Evolutionary conservation across 768 basidiomycete genomes (phyloP), one percentile per base, ranked within the genome.

Genomic region (Tylopilus felleus): DNA sequence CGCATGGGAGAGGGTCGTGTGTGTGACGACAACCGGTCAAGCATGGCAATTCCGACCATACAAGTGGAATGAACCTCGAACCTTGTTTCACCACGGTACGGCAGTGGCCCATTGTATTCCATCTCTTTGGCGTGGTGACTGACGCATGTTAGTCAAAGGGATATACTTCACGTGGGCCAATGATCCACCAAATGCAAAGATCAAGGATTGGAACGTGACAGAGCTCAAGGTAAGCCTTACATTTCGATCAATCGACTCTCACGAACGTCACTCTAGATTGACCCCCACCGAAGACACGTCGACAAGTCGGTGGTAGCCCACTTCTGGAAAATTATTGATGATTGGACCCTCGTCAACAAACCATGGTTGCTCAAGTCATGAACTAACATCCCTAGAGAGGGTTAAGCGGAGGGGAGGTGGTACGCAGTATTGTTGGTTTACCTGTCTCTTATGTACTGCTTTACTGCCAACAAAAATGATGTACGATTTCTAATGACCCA

Each of bases 1-100:
- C 56, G 89, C 93, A 2, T 98, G 96, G 95, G 94, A 98, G 52
- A 82, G 96, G 35, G 97, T 99, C 5, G 88, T 97, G 5, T 97
- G 95, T 60, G 96, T 99, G 16, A 88, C 97, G 84, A 98, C 97
- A 9, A 99, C 97, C 0, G 97, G 97, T 1, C 96, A 98, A 62
- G 88, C 90, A 29, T 98, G 97, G 97, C 97, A 99, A 68, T 99
- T 99, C 73, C 79, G 86, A 53, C 88, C 91, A 17, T 98, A 98
- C 74, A 95, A 96, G 68, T 99, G 96, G 96, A 85, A 80, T 47
- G 94, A 98, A 64, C 97, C 97, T 1, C 84, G 85, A 55, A 81
- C 88, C 47, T 72, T 99, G 25, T 98, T 99, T 73, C 90, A 97
- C 66, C 89, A 98, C 64, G 94, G 95, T 96, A 59, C 43, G 57